Evolutionary conservation across 2,329 filamentous ascomycete species (phyloP), one percentile per base, ranked within the genome.

Genomic region (Passalora sequoiae): DNA sequence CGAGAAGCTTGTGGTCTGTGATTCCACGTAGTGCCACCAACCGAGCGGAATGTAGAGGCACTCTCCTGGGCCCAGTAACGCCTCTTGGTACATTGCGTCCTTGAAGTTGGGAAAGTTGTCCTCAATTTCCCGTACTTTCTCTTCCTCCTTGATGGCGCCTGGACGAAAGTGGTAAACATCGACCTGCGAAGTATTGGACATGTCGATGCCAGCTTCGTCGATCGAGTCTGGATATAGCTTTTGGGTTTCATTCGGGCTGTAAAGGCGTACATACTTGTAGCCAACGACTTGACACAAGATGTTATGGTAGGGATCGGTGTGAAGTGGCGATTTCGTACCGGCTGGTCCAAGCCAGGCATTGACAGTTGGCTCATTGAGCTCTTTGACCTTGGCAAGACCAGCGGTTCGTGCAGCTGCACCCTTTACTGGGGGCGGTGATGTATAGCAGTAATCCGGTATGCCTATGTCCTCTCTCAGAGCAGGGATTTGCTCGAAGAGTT

Each of bases 1-100:
- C 55, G 89, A 96, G 60, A 94, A 89, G 60, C 91, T 95, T 15
- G 86, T 79, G 44, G 80, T 88, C 58, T 97, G 62, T 38, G 88
- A 88, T 47, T 86, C 75, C 3, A 97, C 86, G 65, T 96, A 97
- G 70, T 98, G 92, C 92, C 92, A 98, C 91, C 92, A 98, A 0
- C 91, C 92, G 4, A 87, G 75, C 0, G 92, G 92, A 40, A 98
- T 86, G 62, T 95, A 92, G 40, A 98, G 63, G 51, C 81, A 84
- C 40, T 98, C 89, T 0, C 91, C 92, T 1, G 85, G 83, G 21
- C 76, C 78, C 4, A 98, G 68, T 1, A 97, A 75, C 43, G 82
- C 82, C 59, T 98, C 92, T 24, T 85, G 67, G 60, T 84, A 91
- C 41, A 76, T 69, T 1, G 85, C 72, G 0, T 73, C 64, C 37